Conservation (phyloP, 306 rosid genomes). For the Carpinus fangiana region DNA sequence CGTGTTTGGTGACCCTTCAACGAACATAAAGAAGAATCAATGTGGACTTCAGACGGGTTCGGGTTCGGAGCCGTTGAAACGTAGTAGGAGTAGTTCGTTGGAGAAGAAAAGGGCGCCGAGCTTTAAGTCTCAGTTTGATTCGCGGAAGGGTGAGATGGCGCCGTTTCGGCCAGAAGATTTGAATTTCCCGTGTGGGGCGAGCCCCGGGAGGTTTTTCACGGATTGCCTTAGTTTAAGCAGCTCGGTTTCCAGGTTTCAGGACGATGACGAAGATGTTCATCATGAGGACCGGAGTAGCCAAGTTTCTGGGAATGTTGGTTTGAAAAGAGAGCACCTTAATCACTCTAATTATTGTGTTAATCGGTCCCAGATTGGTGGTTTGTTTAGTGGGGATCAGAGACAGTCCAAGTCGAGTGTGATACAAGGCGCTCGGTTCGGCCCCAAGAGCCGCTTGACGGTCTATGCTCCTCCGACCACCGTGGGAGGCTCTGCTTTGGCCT, state of each 20-base stretch:
- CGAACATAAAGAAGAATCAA: conserved; percentile 36
- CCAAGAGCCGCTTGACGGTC: conserved; percentile 53
- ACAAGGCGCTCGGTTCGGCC: conserved; percentile 53
- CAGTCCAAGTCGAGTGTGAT: conserved; percentile 34
- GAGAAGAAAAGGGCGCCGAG: conserved; percentile 40
- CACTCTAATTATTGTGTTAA: conserved; percentile 40
- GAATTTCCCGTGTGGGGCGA: conserved; percentile 77
- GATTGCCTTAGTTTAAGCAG: conserved; percentile 87
- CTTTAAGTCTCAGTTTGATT: conserved; percentile 45
- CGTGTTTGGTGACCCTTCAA: conserved; percentile 57
- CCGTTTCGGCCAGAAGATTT: conserved; percentile 66
- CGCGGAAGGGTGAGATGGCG: conserved; percentile 55
- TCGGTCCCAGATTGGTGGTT: conserved; percentile 42
- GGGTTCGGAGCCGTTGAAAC: conserved; percentile 44
- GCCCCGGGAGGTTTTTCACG: conserved; percentile 91
- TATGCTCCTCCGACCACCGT: conserved; percentile 81
- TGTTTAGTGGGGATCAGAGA: conserved; percentile 42
- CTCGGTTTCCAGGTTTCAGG: conserved; percentile 61
- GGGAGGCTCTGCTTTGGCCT: conserved; percentile 87
- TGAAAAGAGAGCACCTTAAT: conserved; percentile 43
- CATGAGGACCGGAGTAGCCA: conserved; percentile 46
- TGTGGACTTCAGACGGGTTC: conserved; percentile 30
- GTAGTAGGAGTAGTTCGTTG: conserved; percentile 35
- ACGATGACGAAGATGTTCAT: conserved; percentile 38
- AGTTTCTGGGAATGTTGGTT: conserved; percentile 37